phyloP scores from a whole-genome alignment of 257 asterid genomes.

The Ophiorrhiza pumila region DNA sequence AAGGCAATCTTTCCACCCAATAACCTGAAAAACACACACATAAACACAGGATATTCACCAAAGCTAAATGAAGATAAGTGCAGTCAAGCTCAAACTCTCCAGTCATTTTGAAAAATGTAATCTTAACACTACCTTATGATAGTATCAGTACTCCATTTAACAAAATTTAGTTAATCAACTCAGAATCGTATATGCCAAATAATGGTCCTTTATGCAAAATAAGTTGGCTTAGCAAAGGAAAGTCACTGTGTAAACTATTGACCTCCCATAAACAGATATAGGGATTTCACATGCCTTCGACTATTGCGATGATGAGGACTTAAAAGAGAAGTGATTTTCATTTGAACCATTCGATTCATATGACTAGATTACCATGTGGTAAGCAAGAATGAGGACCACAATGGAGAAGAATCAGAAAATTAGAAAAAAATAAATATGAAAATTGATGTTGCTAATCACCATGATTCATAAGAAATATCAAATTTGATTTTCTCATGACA shows the following conservation, averaged over 20 bases:
- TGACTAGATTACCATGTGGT: background rate
- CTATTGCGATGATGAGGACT: background rate
- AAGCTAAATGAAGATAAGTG: background rate
- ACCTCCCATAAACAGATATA: no score
- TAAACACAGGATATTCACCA: background rate
- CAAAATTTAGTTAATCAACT: background rate
- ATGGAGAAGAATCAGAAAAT: no score
- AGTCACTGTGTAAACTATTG: background rate
- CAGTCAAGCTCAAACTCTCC: conserved; percentile 1
- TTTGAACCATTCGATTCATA: background rate
- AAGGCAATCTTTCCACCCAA: background rate
- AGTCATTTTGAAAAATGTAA: background rate
- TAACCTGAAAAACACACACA: background rate
- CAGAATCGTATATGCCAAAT: no score
- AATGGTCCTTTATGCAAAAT: background rate
- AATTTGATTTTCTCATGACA: no score
- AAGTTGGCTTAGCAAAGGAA: background rate
- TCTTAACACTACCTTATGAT: background rate
- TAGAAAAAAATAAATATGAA: background rate
- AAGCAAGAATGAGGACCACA: no score
- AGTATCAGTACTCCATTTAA: background rate
- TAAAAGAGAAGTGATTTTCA: background rate
- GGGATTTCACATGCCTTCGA: background rate
- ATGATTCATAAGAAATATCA: no score
- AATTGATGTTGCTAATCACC: background rate